Conservation (phyloP, 1,284 basidiomycete species). For the Rhodotorula sp. region DNA sequence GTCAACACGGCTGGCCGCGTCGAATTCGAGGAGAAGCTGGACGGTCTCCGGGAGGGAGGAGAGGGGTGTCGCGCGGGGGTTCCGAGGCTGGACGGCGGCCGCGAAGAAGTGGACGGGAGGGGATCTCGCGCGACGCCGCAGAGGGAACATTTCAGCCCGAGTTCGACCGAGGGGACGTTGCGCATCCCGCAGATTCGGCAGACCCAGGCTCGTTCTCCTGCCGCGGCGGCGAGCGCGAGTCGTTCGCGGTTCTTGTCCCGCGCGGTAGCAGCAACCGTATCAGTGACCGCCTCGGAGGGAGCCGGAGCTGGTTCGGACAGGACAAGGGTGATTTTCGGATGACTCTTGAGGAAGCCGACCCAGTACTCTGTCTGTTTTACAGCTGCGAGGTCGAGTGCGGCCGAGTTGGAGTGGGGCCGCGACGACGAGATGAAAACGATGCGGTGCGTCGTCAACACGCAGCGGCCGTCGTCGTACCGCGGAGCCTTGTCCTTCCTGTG, state of each 20-base stretch:
- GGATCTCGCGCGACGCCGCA: constrained; percentile 57
- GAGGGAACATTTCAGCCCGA: constrained; percentile 62
- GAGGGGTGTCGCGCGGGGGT: background rate
- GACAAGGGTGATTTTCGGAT: constrained; percentile 80
- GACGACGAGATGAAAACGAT: constrained; percentile 66
- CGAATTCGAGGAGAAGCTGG: background rate
- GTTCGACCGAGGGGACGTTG: constrained; percentile 55
- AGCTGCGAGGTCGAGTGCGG: constrained; percentile 57
- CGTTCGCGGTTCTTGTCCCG: background rate
- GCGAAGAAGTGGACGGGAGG: background rate
- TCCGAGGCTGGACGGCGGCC: background rate
- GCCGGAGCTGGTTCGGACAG: constrained; percentile 49
- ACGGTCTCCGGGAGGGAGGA: background rate
- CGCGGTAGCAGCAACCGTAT: background rate
- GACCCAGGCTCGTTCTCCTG: constrained; percentile 60
- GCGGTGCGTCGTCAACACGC: constrained; percentile 79
- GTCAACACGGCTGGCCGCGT: background rate
- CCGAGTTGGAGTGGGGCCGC: constrained; percentile 50
- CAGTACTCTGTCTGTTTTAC: constrained; percentile 84
- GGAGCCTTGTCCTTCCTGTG: constrained; percentile 74
- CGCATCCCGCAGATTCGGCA: constrained; percentile 80
- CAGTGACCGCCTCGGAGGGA: constrained; percentile 28
- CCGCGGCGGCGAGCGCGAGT: constrained; percentile 32
- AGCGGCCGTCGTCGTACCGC: constrained; percentile 66
- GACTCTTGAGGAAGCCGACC: constrained; percentile 76